Conservation (phyloP, 2,329 filamentous ascomycete genomes). For the Colletotrichum musicola region DNA sequence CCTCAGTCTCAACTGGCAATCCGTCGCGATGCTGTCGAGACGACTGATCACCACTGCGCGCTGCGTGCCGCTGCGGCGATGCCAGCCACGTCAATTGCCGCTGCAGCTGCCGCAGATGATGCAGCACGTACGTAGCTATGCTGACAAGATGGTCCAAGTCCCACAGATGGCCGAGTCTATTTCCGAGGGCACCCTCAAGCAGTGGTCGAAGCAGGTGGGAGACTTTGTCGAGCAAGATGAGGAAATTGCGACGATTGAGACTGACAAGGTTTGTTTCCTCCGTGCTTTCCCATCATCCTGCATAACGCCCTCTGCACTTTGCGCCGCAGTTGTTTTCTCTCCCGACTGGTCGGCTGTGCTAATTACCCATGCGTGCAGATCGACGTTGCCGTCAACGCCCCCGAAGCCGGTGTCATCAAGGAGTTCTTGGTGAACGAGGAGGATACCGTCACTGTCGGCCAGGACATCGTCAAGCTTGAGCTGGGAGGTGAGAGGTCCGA, state of each 20-base stretch:
- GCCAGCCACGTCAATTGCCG: slow-evolving; percentile 47
- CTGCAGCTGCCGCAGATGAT: slow-evolving; percentile 63
- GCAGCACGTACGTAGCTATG: slow-evolving; percentile 72
- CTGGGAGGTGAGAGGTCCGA: slow-evolving; percentile 64
- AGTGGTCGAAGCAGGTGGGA: slow-evolving; percentile 92
- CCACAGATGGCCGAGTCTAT: slow-evolving; percentile 99
- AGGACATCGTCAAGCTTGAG: slow-evolving; percentile 90
- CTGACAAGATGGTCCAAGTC: slow-evolving; percentile 90
- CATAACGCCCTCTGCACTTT: slow-evolving; percentile 3
- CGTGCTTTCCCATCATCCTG: not conserved
- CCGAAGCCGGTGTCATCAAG: slow-evolving; percentile 89
- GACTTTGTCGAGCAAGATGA: slow-evolving; percentile 96
- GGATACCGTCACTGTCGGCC: slow-evolving; percentile 93
- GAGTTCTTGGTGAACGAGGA: slow-evolving; percentile 93
- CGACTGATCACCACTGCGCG: slow-evolving; percentile 57
- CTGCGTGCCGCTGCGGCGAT: slow-evolving; percentile 57
- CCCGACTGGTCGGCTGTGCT: not conserved
- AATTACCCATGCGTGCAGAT: slow-evolving; percentile 71
- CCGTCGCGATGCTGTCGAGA: slow-evolving; percentile 57
- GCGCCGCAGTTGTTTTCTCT: not conserved
- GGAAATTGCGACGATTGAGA: slow-evolving; percentile 98
- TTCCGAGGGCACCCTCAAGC: slow-evolving; percentile 95
- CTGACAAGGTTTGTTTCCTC: slow-evolving; percentile 81
- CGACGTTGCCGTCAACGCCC: slow-evolving; percentile 95
- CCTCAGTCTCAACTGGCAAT: not conserved